Evolutionary conservation across 331 rosid species (phyloP), one percentile per base, ranked within the genome.

Genomic region (Pyracantha coccinea): DNA sequence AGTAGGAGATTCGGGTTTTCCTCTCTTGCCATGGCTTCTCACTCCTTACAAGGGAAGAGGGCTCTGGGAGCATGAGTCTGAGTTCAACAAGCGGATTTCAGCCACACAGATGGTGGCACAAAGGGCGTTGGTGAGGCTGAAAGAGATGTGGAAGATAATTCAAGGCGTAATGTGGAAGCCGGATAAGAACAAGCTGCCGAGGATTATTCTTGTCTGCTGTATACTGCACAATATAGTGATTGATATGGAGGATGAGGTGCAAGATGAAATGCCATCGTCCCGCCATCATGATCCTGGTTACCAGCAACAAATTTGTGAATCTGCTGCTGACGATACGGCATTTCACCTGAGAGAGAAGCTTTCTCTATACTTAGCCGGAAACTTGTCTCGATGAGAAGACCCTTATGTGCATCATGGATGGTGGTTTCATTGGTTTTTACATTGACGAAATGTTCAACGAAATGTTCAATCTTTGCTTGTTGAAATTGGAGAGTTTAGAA

Each of bases 131-230:
- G 85, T 85, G 23, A 84, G 88, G 86, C 57, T 93, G 84, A 93
- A 93, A 79, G 91, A 89, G 75, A 87, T 73, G 86, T 93, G 96
- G 96, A 89, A 55, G 80, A 89, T 93, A 76, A 93, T 93, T 59
- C 83, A 86, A 68, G 96, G 98, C 38, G 88, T 91, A 24, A 87
- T 91, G 98, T 91, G 96, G 97, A 89, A 84, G 83, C 96, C 98
- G 63, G 94, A 93, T 68, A 91, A 88, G 82, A 83, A 88, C 66
- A 86, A 83, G 71, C 77, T 93, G 68, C 98, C 98, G 13, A 86
- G 97, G 83, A 89, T 91, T 61, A 78, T 93, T 55, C 91, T 88
- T 59, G 97, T 88, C 58, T 93, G 97, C 80, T 93, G 98, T 74
- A 77, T 93, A 57, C 89, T 93, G 15, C 98, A 93, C 75, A 93